phyloP scores from a whole-genome alignment of 768 basidiomycete genomes.

The Podaxis rugospora region DNA sequence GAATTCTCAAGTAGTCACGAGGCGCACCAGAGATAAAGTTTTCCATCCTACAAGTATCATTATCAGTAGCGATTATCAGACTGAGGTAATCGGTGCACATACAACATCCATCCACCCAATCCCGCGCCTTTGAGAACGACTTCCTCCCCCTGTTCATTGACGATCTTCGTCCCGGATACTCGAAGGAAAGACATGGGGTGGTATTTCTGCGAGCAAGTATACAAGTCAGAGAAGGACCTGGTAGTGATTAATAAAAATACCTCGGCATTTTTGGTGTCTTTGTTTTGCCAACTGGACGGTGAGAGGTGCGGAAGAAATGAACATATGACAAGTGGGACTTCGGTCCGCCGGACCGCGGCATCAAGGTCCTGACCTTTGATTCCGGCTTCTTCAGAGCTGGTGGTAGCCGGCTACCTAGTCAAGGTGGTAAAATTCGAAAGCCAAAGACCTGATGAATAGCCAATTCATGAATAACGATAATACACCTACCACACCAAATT shows the following conservation, averaged over 20 bases:
- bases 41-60: conserved; percentile 50
- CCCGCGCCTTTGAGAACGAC: conserved; percentile 69
- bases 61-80: conserved; percentile 7
- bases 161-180: conserved; percentile 55
- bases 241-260: neutral
- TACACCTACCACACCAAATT: too few species aligned
- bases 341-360: too few species aligned
- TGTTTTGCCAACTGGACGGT: too few species aligned
- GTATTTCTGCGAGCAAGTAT: neutral
- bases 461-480: too few species aligned
- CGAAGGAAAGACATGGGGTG: conserved; percentile 46
- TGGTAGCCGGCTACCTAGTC: too few species aligned
- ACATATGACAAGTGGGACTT: too few species aligned
- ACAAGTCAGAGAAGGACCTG: neutral
- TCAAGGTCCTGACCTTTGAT: too few species aligned
- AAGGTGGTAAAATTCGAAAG: too few species aligned
- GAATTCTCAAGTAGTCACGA: neutral
- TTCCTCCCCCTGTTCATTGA: conserved; percentile 52
- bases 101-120: conserved; percentile 88
- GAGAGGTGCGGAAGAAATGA: too few species aligned
- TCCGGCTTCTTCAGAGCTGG: too few species aligned
- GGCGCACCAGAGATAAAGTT: conserved; percentile 65
- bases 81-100: conserved; percentile 34
- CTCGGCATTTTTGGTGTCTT: neutral
- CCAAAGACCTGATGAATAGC: too few species aligned